Conservation (phyloP, 202 grass and related monocot species). For the Alloteropsis angusta region DNA sequence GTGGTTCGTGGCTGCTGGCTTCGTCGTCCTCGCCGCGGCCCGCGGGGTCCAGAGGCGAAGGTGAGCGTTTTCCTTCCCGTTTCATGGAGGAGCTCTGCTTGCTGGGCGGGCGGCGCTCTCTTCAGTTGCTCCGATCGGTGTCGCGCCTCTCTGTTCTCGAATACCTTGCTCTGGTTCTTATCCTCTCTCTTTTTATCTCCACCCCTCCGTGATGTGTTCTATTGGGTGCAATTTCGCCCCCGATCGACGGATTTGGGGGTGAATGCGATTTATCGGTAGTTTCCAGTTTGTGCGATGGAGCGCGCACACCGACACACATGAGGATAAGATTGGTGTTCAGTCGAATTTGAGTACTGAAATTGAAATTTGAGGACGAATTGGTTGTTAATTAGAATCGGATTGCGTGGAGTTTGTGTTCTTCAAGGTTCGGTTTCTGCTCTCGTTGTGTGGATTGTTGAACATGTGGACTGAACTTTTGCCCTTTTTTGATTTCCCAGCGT, state of each 20-base stretch:
- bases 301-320: background rate
- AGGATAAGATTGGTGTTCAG: background rate
- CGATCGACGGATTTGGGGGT: background rate
- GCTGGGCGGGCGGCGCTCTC: background rate
- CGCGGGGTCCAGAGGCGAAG: background rate
- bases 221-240: background rate
- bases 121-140: background rate
- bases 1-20: background rate
- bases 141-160: background rate
- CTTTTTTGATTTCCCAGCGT: background rate
- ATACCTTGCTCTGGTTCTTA: background rate
- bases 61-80: background rate
- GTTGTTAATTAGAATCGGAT: background rate
- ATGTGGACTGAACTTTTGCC: background rate
- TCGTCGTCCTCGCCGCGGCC: background rate
- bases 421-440: background rate
- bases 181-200: no score
- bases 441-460: background rate
- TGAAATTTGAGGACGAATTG: background rate
- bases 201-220: no score
- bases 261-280: background rate
- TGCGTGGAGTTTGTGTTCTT: constrained; percentile 1
- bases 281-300: background rate
- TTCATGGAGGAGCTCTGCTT: background rate
- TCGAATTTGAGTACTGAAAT: background rate